Base-by-base conservation (phyloP, 2,329 filamentous ascomycete species). In the Cyphellophora europaea region DNA sequence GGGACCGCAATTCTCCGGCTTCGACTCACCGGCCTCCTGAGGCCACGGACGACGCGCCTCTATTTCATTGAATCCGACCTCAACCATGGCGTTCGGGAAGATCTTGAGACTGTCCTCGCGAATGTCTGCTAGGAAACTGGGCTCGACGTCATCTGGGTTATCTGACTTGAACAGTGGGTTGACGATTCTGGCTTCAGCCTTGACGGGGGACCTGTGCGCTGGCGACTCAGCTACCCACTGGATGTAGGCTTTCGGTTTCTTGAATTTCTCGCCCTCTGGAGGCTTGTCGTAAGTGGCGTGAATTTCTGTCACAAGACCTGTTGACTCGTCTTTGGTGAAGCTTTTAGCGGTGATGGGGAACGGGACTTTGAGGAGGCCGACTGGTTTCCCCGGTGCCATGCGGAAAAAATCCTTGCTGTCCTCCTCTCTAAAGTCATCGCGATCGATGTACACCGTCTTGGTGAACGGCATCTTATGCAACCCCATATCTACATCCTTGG, bases 111-210 rank as follows among this genome's bases (percentile, higher is more conserved):
- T 89, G 30, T 89, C 71, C 0, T 85, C 81, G 55, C 91, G 91
- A 48, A 96, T 71, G 49, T 94, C 83, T 35, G 79, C 77, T 34
- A 93, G 63, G 62, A 87, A 95, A 2, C 86, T 86, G 11, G 81
- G 85, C 31, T 79, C 77, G 3, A 80, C 78, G 8, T 78, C 73
- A 25, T 80, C 78, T 2, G 89, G 88, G 51, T 91, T 81, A 31
- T 88, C 79, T 3, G 80, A 85, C 57, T 86, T 87, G 73, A 95
- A 95, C 1, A 96, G 71, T 3, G 77, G 67, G 55, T 86, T 83
- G 63, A 91, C 80, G 31, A 91, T 69, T 40, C 88, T 81, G 27
- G 77, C 82, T 57, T 88, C 82, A 10, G 80, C 79, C 36, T 64
- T 68, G 40, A 79, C 63, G 3, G 73, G 72, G 25, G 71, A 70